Evolutionary conservation across 2,329 filamentous ascomycete genomes (phyloP).

Genomic region (Alternaria sp.): DNA sequence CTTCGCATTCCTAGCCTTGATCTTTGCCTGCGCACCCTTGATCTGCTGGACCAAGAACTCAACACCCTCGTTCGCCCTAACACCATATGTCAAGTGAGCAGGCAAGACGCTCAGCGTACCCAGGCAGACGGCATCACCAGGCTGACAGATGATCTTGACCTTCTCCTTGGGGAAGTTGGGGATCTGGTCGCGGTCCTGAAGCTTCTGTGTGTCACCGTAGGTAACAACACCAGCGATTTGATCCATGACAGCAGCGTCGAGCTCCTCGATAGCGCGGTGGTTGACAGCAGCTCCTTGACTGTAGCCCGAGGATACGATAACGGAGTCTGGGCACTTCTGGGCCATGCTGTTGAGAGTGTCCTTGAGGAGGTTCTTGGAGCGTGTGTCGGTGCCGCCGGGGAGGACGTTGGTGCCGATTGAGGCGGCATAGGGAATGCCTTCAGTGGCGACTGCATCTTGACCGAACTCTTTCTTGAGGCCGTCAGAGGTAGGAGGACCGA

Average conservation of each 20-base stretch:
- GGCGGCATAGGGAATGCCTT: conserved; percentile 46
- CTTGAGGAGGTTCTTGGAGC: conserved; percentile 32
- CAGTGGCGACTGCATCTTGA: conserved; percentile 38
- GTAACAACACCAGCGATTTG: conserved; percentile 54
- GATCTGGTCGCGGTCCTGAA: conserved; percentile 52
- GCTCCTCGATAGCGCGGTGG: conserved; percentile 43
- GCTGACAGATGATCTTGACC: conserved; percentile 59
- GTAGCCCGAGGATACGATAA: conserved; percentile 46
- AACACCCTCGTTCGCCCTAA: conserved; percentile 37
- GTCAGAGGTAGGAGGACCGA: conserved; percentile 44
- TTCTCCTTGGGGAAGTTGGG: conserved; percentile 53
- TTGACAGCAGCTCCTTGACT: conserved; percentile 47
- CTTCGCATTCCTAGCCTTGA: conserved; percentile 41
- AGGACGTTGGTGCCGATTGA: conserved; percentile 37
- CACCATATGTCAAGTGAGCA: conserved; percentile 43
- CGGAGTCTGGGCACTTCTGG: conserved; percentile 41
- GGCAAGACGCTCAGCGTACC: conserved; percentile 51
- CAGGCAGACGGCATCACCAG: conserved; percentile 61
- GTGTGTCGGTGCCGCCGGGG: conserved; percentile 39
- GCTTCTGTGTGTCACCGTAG: conserved; percentile 58
- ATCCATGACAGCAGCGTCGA: conserved; percentile 34
- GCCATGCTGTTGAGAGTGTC: conserved; percentile 37
- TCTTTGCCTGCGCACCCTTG: conserved; percentile 35
- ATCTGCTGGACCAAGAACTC: conserved; percentile 41
- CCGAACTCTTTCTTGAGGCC: conserved; percentile 42